Evolutionary conservation across 331 rosid species (phyloP).

Genomic region (Pyrus hybrid): DNA sequence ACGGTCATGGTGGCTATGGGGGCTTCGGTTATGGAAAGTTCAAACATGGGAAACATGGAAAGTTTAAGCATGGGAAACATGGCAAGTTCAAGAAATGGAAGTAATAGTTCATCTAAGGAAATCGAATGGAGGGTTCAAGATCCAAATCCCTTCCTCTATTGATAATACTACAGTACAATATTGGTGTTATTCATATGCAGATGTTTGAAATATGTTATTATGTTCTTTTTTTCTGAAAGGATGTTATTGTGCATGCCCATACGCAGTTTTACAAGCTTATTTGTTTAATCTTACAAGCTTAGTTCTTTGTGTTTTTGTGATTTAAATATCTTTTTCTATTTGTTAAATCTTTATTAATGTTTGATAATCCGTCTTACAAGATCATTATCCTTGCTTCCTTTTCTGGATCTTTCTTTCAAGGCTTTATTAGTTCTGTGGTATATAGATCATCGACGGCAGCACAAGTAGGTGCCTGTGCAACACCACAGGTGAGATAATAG

Average conservation of each 20-base stretch:
- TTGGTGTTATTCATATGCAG: not conserved
- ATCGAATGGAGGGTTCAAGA: not conserved
- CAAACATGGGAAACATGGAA: conserved; percentile 41
- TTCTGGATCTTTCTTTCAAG: no score
- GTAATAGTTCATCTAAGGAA: conserved; percentile 17
- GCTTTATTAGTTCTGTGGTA: no score
- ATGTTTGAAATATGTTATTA: not conserved
- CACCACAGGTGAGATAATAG: no score
- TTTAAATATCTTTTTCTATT: no score
- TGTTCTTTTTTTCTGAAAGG: not conserved
- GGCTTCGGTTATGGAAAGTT: conserved; percentile 42
- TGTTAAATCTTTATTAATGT: no score
- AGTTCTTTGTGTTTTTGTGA: no score
- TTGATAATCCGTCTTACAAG: no score
- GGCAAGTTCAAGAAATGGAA: conserved; percentile 68
- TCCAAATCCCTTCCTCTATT: not conserved
- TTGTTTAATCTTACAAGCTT: no score
- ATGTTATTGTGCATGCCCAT: not conserved
- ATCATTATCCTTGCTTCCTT: no score
- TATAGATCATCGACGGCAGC: no score
- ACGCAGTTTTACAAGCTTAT: no score
- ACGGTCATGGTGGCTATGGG: conserved; percentile 6
- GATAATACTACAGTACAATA: not conserved
- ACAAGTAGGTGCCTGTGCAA: no score
- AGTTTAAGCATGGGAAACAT: not conserved